Evolutionary conservation across 2,329 filamentous ascomycete species (phyloP), one percentile per base, ranked within the genome.

Genomic region (Paraphaeosphaeria sporulosa): DNA sequence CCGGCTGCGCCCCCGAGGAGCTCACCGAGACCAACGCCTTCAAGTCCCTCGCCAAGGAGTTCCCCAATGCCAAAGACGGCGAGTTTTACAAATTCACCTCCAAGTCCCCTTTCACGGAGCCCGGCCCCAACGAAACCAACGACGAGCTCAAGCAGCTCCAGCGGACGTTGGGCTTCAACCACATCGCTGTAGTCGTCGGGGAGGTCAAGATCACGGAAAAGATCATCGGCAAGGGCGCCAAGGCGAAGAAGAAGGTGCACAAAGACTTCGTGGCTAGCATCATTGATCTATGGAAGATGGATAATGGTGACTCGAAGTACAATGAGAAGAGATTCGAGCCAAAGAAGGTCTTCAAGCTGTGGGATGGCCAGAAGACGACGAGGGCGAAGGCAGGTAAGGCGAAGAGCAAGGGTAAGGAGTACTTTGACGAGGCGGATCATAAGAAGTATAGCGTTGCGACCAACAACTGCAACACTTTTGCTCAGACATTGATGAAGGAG

Each of bases 401-500:
- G 19, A 51, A 40, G 32, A 4, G 3, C 2, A 51, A 40, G 21
- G 34, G 17, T 12, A n/a, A 19, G 5, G 47, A 32, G 1, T 51
- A 51, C 23, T 51, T 51, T 32, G 32, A 23, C 3, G 10, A 40
- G 3, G 2, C 48, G 10, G 48, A 6, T 10, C 25, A 51, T 10
- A 25, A 51, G 32, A 25, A 23, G 34, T 51, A 51, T 19, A 23
- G 32, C 32, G 19, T 40, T 17, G 7, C 36, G 19, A 25, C 4
- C 15, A 40, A 51, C 34, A 51, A 51, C 48, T 51, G 48, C 17
- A 32, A 51, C n/a, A 51, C 48, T n/a, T 51, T 51, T 10, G 48
- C 48, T 5, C 48, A 51, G 32, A n/a, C 4, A 3, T 34, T 49
- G 25, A 4, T 34, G 15, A 36, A 32, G 2, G 47, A 49, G 2